A percentile compares a stretch with the other conserved stretches of the same genome.
These are phyloP conservation scores for Fusarium phyllophilum DNA, from an alignment of 2,329 filamentous ascomycete genomes.

Conservation along the genomic window DNA sequence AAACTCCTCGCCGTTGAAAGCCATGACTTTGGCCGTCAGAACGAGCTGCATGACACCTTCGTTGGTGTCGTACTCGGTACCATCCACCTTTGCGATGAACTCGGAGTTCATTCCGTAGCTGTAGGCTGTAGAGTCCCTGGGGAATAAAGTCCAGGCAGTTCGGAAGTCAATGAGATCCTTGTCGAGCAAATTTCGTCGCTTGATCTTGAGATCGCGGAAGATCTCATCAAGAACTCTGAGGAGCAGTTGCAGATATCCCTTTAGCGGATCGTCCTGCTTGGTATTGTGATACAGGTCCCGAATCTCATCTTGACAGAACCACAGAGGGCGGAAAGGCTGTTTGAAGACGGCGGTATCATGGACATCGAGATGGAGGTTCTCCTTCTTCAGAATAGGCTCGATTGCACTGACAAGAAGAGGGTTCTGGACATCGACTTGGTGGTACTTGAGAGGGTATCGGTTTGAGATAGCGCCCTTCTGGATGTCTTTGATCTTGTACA, in stretches of 20 bases:
- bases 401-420: conserved; percentile 53
- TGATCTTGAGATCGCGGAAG: conserved; percentile 53
- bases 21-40: conserved; percentile 49
- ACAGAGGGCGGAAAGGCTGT: conserved; percentile 55
- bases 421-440: conserved; percentile 57
- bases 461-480: conserved; percentile 53
- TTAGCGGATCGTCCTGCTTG: conserved; percentile 43
- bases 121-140: conserved; percentile 52
- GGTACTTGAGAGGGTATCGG: conserved; percentile 52
- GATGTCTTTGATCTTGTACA: conserved; percentile 58
- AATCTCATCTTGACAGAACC: conserved; percentile 58
- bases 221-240: conserved; percentile 55
- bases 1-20: conserved; percentile 54
- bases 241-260: conserved; percentile 53
- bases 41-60: conserved; percentile 28
- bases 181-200: conserved; percentile 49
- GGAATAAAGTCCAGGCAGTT: conserved; percentile 58
- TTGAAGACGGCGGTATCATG: conserved; percentile 51
- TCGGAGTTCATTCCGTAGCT: conserved; percentile 53
- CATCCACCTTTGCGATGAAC: conserved; percentile 53
- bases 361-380: conserved; percentile 52
- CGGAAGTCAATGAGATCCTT: conserved; percentile 54
- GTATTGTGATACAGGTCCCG: conserved; percentile 45
- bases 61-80: conserved; percentile 45
- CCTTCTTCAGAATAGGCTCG: conserved; percentile 55